Percentiles rank a stretch among this genome's conserved stretches.
Conservation (phyloP, 1,139 yeast genomes). For the Blastobotrys persicus region DNA sequence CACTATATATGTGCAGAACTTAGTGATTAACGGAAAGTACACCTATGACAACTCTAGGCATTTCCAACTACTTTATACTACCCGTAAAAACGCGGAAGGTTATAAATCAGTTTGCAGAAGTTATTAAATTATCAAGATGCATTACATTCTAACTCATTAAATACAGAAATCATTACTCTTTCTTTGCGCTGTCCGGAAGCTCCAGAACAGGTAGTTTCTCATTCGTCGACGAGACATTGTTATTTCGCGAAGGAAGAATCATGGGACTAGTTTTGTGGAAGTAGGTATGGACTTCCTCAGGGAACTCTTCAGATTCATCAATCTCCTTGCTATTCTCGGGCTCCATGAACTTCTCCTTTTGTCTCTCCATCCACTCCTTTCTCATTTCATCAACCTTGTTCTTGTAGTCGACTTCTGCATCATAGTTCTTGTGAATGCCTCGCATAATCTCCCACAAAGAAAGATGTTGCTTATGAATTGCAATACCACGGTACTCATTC, state of each 20-base stretch:
- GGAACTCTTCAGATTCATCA: slow-evolving; percentile 19
- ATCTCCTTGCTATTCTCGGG: slow-evolving; percentile 13
- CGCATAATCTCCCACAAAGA: slow-evolving; percentile 38
- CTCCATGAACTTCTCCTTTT: slow-evolving; percentile 32
- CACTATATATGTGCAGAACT: too few species aligned
- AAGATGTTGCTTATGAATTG: slow-evolving; percentile 38
- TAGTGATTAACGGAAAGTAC: too few species aligned
- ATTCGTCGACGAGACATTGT: not conserved
- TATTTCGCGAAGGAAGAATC: slow-evolving; percentile 26
- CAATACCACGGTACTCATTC: slow-evolving; percentile 41
- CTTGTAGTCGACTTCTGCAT: slow-evolving; percentile 40
- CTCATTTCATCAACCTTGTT: slow-evolving; percentile 40
- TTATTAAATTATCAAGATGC: not conserved
- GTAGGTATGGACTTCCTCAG: slow-evolving; percentile 35
- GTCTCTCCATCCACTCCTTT: slow-evolving; percentile 38
- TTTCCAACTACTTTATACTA: too few species aligned
- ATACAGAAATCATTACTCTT: not conserved
- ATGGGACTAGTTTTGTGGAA: slow-evolving; percentile 38
- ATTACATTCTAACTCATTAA: not conserved
- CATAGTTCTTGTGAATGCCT: slow-evolving; percentile 38
- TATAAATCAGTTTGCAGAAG: too few species aligned
- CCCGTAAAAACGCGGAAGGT: too few species aligned
- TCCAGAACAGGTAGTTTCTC: slow-evolving; percentile 6
- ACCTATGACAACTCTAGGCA: too few species aligned
- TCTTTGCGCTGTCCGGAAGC: slow-evolving; percentile 7